Conservation (phyloP, 108 stramenopile species). For the Cyclotella choctawhatcheeana region DNA sequence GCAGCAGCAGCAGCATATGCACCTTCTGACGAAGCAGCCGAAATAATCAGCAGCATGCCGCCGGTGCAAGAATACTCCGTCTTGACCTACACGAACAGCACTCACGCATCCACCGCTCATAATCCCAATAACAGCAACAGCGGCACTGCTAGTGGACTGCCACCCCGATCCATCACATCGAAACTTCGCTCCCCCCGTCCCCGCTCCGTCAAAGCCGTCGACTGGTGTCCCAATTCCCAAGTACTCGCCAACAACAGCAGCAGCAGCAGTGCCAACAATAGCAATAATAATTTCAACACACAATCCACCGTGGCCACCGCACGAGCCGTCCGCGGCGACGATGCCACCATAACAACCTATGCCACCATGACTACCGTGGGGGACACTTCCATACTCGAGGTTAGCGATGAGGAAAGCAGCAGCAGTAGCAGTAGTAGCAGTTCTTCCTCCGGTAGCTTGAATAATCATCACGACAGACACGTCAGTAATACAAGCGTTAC, state of each 20-base stretch:
- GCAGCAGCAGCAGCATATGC: constrained; percentile 2
- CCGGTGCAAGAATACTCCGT: constrained; percentile 14
- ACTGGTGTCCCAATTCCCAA: constrained; percentile 42
- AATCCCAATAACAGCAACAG: too few relatives aligned
- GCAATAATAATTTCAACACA: neutral
- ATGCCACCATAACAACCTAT: constrained; percentile 39
- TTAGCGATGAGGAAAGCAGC: neutral
- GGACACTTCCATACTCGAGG: constrained; percentile 31
- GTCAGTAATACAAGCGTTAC: neutral
- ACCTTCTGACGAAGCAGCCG: neutral
- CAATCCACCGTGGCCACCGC: constrained; percentile 21
- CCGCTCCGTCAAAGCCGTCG: constrained; percentile 37
- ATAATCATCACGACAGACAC: neutral
- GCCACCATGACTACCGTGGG: constrained; percentile 53
- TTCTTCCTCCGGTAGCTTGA: neutral
- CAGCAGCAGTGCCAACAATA: neutral
- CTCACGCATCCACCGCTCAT: too few relatives aligned
- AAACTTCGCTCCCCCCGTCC: constrained; percentile 25
- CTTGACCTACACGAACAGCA: neutral
- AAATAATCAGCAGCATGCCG: constrained; percentile 3
- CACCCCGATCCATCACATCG: neutral
- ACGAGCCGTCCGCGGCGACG: constrained; percentile 41
- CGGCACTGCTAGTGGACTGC: neutral
- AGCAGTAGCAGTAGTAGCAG: neutral
- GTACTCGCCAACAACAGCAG: neutral